Conservation (phyloP, 2,329 filamentous ascomycete species). For the Calonectria crousiana region DNA sequence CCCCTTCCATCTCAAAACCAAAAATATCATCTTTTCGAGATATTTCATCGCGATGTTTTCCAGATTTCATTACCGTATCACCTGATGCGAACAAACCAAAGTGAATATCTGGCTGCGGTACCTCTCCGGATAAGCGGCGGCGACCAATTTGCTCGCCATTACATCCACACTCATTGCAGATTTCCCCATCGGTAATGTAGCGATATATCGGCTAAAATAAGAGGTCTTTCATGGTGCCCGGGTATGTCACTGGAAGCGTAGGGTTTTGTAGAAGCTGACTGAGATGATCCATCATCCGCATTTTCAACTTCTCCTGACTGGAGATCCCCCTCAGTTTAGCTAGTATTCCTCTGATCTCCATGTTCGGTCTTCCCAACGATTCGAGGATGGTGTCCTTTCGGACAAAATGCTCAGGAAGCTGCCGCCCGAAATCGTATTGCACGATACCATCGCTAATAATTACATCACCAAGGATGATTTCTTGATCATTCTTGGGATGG, state of each 20-base stretch:
- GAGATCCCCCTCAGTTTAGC: constrained; percentile 35
- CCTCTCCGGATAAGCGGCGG: not conserved
- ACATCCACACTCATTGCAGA: not conserved
- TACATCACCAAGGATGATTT: constrained; percentile 43
- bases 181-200: not conserved
- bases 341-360: constrained; percentile 37
- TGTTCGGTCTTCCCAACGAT: constrained; percentile 32
- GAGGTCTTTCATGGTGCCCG: not conserved
- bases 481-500: constrained; percentile 1
- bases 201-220: not conserved
- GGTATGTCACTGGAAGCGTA: not conserved
- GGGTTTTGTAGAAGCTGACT: not conserved
- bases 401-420: constrained; percentile 32
- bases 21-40: not conserved
- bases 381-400: constrained; percentile 38
- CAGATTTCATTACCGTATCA: constrained; percentile 26
- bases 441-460: constrained; percentile 43
- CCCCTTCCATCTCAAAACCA: constrained; percentile 33
- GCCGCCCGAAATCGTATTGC: constrained; percentile 47
- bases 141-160: not conserved
- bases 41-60: not conserved
- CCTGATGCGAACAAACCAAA: constrained; percentile 20
- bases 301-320: not conserved
- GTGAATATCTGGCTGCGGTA: not conserved
- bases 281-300: not conserved